phyloP scores from a whole-genome alignment of 805 yeast species.

The Komagataella pastoris region DNA sequence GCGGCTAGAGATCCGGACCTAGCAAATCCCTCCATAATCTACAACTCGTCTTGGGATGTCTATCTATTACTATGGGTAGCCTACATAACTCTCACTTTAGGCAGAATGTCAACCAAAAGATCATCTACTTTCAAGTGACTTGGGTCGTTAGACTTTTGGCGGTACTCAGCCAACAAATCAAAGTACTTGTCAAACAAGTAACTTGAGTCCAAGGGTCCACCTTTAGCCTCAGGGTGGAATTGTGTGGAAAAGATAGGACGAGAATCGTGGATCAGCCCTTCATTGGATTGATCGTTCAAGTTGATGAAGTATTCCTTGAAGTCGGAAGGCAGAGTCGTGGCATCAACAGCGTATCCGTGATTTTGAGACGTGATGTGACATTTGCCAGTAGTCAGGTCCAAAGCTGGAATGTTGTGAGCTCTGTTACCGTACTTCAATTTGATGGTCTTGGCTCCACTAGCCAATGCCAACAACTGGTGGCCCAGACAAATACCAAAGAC shows the following conservation, averaged over 20 bases:
- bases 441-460: constrained; percentile 85
- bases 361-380: constrained; percentile 98
- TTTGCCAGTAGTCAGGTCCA: constrained; percentile 79
- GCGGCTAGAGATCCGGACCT: background rate
- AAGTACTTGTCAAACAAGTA: constrained; percentile 87
- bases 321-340: constrained; percentile 54
- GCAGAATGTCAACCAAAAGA: constrained; percentile 47
- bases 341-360: constrained; percentile 97
- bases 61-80: background rate
- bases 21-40: background rate
- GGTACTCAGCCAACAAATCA: constrained; percentile 48
- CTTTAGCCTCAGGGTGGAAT: constrained; percentile 99
- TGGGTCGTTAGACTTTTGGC: constrained; percentile 26
- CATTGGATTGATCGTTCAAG: constrained; percentile 91
- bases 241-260: constrained; percentile 94
- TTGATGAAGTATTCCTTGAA: constrained; percentile 86
- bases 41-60: background rate
- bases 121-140: constrained; percentile 18
- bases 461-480: constrained; percentile 91
- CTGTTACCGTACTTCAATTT: constrained; percentile 97
- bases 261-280: constrained; percentile 85
- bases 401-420: constrained; percentile 96
- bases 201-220: constrained; percentile 93
- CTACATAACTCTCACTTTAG: constrained; percentile 49
- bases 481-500: constrained; percentile 97